Conservation (phyloP, 2,329 filamentous ascomycete species). For the Claviceps maximensis region DNA sequence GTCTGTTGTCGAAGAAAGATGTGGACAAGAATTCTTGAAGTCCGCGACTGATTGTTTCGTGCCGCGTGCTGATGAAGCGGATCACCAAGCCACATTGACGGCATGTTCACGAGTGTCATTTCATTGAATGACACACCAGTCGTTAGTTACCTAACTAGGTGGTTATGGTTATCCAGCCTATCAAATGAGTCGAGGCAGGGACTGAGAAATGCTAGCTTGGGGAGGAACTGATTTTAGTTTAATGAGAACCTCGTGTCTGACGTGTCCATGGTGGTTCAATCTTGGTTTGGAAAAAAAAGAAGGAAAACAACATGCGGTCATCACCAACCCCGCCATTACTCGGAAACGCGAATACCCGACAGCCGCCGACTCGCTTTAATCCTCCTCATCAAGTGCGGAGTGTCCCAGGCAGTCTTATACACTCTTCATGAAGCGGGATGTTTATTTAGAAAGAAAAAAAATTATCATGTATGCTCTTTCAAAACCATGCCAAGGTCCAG, state of each 20-base stretch:
- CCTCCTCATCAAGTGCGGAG: not conserved
- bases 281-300: not conserved
- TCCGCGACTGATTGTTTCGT: too few species aligned
- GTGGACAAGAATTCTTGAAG: not conserved
- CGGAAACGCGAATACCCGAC: not conserved
- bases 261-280: not conserved
- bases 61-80: not conserved
- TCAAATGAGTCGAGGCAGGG: not conserved
- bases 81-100: not conserved
- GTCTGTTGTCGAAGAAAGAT: not conserved
- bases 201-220: not conserved
- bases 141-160: too few species aligned
- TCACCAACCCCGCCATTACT: not conserved
- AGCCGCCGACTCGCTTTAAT: not conserved
- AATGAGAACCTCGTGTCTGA: not conserved
- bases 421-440: too few species aligned
- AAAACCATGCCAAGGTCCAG: conserved; percentile 96
- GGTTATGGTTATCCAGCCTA: not conserved
- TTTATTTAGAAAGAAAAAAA: too few species aligned
- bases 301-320: not conserved
- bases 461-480: conserved; percentile 12
- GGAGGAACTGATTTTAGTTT: not conserved
- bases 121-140: too few species aligned
- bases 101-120: too few species aligned
- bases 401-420: not conserved